A percentile compares a stretch with the other conserved stretches of the same genome.
These are phyloP conservation scores for Trifolium repens DNA, from an alignment of 306 rosid species.

Conservation along the genomic window DNA sequence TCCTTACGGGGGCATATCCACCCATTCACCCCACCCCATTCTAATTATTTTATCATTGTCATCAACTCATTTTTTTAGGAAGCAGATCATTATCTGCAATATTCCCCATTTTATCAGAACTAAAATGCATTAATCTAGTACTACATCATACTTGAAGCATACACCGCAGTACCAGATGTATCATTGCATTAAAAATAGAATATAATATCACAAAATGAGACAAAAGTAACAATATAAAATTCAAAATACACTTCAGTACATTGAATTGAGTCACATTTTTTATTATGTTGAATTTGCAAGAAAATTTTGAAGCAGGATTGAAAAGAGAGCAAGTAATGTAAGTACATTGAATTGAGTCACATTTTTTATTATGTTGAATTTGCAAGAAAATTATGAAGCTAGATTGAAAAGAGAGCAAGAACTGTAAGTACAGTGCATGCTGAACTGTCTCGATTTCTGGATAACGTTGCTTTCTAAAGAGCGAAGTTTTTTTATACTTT, in stretches of 20 bases:
- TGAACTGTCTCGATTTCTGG: constrained; percentile 8
- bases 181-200: neutral
- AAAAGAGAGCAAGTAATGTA: neutral
- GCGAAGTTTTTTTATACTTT: neutral
- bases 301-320: neutral
- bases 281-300: neutral
- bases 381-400: neutral
- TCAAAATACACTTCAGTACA: neutral
- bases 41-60: neutral
- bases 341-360: neutral
- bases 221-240: neutral
- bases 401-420: neutral
- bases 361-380: neutral
- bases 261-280: neutral
- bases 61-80: neutral
- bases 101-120: neutral
- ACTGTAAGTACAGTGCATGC: neutral
- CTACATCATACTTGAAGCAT: constrained; percentile 7
- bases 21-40: too few relatives aligned
- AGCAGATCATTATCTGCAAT: neutral
- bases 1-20: neutral
- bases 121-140: constrained; percentile 4
- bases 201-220: neutral
- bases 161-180: neutral
- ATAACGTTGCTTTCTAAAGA: neutral